A percentile compares a stretch with the other conserved stretches of the same genome.
These are phyloP conservation scores for Hansenula sp. DNA, from an alignment of 1,139 yeast species.

Conservation along the genomic window DNA sequence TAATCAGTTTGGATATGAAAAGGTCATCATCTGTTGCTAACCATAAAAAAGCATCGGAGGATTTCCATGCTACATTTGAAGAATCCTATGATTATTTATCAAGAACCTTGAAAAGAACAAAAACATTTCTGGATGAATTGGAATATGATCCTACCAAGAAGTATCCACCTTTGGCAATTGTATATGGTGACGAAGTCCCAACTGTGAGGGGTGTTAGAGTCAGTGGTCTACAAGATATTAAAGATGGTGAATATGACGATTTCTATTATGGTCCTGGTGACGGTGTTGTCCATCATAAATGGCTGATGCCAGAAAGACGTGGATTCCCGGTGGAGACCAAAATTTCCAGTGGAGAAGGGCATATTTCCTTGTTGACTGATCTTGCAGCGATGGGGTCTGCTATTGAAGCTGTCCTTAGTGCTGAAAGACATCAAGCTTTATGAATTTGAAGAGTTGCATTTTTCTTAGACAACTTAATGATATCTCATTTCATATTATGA, in stretches of 20 bases:
- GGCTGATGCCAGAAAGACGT: conserved; percentile 72
- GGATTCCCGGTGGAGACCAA: conserved; percentile 73
- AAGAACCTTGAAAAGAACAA: conserved; percentile 59
- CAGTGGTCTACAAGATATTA: conserved; percentile 54
- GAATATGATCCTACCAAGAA: conserved; percentile 43
- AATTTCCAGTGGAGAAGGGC: conserved; percentile 65
- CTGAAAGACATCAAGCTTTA: conserved; percentile 35
- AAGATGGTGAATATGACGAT: conserved; percentile 68
- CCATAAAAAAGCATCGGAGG: conserved; percentile 2
- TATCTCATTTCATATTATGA: neutral
- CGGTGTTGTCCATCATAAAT: conserved; percentile 82
- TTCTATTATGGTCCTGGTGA: conserved; percentile 89
- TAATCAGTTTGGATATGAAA: conserved; percentile 9
- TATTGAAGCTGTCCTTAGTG: conserved; percentile 52
- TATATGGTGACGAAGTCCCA: conserved; percentile 79
- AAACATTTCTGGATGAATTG: conserved; percentile 53
- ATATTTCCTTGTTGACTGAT: conserved; percentile 77
- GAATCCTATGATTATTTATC: conserved; percentile 64
- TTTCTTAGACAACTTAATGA: neutral
- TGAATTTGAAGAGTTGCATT: too few relatives aligned
- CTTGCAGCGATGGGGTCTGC: conserved; percentile 69
- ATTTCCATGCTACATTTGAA: conserved; percentile 39
- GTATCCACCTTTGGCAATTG: conserved; percentile 82
- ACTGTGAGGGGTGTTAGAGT: conserved; percentile 80
- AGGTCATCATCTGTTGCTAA: conserved; percentile 6